These are phyloP conservation scores for Colletotrichum scovillei DNA, from an alignment of 2,329 filamentous ascomycete genomes.

Conservation along the genomic window DNA sequence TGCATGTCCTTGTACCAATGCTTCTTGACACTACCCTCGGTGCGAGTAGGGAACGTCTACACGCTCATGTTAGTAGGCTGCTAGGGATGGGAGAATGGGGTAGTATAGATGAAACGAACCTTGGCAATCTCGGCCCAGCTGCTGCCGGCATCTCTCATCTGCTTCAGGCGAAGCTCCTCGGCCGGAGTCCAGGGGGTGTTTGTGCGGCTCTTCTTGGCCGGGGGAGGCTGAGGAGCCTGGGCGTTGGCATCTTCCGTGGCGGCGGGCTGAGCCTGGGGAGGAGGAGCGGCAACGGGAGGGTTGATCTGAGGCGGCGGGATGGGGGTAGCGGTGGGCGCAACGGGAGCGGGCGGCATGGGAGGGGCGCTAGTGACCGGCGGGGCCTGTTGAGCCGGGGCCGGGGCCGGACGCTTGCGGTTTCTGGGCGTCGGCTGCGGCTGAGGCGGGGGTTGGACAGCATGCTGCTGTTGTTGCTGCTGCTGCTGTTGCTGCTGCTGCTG, in stretches of 20 bases:
- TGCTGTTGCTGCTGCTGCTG: slow-evolving; percentile 41
- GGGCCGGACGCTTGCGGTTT: slow-evolving; percentile 43
- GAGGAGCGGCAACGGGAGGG: slow-evolving; percentile 43
- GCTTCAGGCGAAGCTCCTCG: slow-evolving; percentile 91
- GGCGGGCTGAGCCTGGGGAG: slow-evolving; percentile 44
- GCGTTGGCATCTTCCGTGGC: slow-evolving; percentile 46
- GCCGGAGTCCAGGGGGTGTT: slow-evolving; percentile 98
- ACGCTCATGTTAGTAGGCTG: slow-evolving; percentile 4
- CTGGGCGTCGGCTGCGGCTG: slow-evolving; percentile 50
- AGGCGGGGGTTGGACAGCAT: slow-evolving; percentile 45
- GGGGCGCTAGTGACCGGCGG: slow-evolving; percentile 42
- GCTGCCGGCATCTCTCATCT: slow-evolving; percentile 91
- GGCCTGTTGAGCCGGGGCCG: slow-evolving; percentile 50
- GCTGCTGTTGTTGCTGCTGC: slow-evolving; percentile 47
- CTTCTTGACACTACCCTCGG: slow-evolving; percentile 98
- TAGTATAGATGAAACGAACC: slow-evolving; percentile 61
- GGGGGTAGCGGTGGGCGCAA: slow-evolving; percentile 46
- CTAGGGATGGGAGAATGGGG: no score
- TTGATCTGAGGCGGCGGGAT: slow-evolving; percentile 48
- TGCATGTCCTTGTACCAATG: slow-evolving; percentile 99
- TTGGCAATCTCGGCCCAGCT: slow-evolving; percentile 99
- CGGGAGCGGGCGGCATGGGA: slow-evolving; percentile 43
- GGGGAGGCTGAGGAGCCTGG: slow-evolving; percentile 57
- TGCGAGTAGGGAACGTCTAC: slow-evolving; percentile 90
- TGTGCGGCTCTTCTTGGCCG: slow-evolving; percentile 92